Evolutionary conservation across 805 yeast species (phyloP).

Genomic region (Spathaspora gorwiae): DNA sequence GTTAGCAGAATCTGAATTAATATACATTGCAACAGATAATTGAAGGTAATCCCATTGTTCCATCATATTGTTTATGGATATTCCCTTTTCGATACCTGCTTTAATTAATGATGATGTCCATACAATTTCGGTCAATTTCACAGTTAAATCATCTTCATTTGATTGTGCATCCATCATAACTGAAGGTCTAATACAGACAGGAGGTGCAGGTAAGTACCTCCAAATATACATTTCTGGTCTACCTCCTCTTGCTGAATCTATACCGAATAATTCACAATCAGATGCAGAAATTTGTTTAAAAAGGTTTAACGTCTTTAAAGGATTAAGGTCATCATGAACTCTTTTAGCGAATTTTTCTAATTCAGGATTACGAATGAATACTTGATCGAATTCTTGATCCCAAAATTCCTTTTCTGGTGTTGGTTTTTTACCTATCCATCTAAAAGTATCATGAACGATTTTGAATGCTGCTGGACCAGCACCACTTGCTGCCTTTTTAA

Average conservation of each 20-base stretch:
- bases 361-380: slow-evolving; percentile 76
- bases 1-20: slow-evolving; percentile 89
- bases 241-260: slow-evolving; percentile 82
- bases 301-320: slow-evolving; percentile 78
- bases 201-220: slow-evolving; percentile 98
- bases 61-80: slow-evolving; percentile 88
- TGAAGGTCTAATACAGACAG: slow-evolving; percentile 97
- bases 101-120: slow-evolving; percentile 93
- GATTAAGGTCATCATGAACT: slow-evolving; percentile 91
- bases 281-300: slow-evolving; percentile 81
- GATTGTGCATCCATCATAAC: slow-evolving; percentile 89
- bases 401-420: slow-evolving; percentile 81
- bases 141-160: slow-evolving; percentile 96
- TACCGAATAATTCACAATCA: slow-evolving; percentile 90
- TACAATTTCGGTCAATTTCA: slow-evolving; percentile 90
- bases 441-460: slow-evolving; percentile 90
- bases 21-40: slow-evolving; percentile 93
- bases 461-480: slow-evolving; percentile 91
- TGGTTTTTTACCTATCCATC: slow-evolving; percentile 90
- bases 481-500: slow-evolving; percentile 90
- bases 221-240: slow-evolving; percentile 95
- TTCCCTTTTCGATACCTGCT: slow-evolving; percentile 94
- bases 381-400: slow-evolving; percentile 81
- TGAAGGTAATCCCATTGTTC: slow-evolving; percentile 99
- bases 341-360: slow-evolving; percentile 80